phyloP scores from a whole-genome alignment of 2,329 filamentous ascomycete genomes.

The Diaporthe sp. region DNA sequence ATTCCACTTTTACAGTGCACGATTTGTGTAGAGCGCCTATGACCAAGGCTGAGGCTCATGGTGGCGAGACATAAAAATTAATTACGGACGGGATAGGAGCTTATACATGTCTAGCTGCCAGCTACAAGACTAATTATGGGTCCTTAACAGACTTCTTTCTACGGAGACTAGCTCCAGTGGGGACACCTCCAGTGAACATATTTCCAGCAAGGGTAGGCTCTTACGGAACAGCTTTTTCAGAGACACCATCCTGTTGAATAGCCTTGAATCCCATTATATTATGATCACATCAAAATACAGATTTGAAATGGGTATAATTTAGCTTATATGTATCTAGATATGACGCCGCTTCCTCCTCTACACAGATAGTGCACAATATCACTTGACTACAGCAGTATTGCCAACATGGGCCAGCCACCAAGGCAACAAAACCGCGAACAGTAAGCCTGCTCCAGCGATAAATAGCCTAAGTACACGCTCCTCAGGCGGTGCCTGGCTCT shows the following conservation, averaged over 20 bases:
- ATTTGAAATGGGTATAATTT: too few species aligned
- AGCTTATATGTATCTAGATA: too few species aligned
- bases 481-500: neutral
- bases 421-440: neutral
- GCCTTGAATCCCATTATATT: too few species aligned
- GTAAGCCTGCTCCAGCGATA: neutral
- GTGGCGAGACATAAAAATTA: neutral
- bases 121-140: too few species aligned
- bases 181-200: too few species aligned
- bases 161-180: too few species aligned
- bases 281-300: too few species aligned
- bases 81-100: neutral
- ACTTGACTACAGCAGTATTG: neutral
- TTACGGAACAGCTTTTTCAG: too few species aligned
- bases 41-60: neutral
- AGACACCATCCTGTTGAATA: too few species aligned
- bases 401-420: neutral
- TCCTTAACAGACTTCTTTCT: too few species aligned
- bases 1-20: neutral
- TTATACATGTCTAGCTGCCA: neutral
- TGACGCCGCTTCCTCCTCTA: too few species aligned
- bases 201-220: too few species aligned
- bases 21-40: neutral
- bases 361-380: neutral
- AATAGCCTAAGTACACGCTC: neutral